These are phyloP conservation scores for Diaporthe sp. DNA, from an alignment of 2,329 filamentous ascomycete species.

Conservation along the genomic window DNA sequence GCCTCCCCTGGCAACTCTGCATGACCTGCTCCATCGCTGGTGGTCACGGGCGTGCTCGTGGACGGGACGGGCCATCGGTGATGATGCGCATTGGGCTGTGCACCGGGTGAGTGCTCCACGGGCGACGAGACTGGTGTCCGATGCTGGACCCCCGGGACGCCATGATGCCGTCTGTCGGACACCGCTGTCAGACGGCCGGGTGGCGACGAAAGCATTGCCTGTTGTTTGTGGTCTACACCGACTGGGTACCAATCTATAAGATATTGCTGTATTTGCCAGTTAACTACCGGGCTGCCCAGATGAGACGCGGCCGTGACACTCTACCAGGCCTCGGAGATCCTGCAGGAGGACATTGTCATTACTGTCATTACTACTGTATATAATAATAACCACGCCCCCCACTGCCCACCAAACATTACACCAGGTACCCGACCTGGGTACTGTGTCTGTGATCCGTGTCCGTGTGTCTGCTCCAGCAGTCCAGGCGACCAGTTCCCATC, in stretches of 20 bases:
- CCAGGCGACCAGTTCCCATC: not conserved
- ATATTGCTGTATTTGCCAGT: not conserved
- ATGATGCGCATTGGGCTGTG: slow-evolving; percentile 2
- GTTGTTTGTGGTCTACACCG: no score
- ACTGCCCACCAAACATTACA: not conserved
- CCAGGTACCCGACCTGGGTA: not conserved
- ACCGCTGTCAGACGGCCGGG: no score
- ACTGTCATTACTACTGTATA: slow-evolving; percentile 12
- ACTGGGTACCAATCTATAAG: slow-evolving; percentile 5
- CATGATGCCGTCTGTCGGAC: not conserved
- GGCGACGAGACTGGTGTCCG: not conserved
- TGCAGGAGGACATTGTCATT: slow-evolving; percentile 22
- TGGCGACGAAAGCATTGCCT: no score
- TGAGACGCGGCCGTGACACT: slow-evolving; percentile 14
- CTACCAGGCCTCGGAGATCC: slow-evolving; percentile 7
- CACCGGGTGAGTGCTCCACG: not conserved
- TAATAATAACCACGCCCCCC: slow-evolving; percentile 14
- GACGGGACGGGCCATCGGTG: slow-evolving; percentile 18
- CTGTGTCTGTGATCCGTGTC: not conserved
- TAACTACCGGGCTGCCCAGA: not conserved
- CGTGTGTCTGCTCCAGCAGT: not conserved
- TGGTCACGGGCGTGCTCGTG: not conserved
- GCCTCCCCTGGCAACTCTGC: slow-evolving; percentile 22
- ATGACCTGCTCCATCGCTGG: slow-evolving; percentile 10
- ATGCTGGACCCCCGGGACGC: not conserved